Conservation (phyloP, 2,329 filamentous ascomycete genomes). For the Acephala macrosclerotiorum region DNA sequence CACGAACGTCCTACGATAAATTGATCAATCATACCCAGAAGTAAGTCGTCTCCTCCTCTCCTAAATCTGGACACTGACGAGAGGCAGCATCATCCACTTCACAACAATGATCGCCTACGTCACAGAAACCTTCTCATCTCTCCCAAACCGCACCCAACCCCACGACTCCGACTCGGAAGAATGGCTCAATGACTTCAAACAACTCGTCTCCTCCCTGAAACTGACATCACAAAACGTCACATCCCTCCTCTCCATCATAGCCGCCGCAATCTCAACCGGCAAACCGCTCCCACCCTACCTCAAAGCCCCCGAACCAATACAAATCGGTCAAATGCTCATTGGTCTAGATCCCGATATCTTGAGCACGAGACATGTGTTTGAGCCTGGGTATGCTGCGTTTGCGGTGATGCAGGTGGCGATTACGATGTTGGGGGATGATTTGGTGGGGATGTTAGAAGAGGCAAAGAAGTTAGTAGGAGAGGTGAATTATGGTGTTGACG, state of each 20-base stretch:
- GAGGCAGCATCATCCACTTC: conserved; percentile 65
- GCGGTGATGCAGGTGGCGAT: conserved; percentile 26
- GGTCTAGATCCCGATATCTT: conserved; percentile 19
- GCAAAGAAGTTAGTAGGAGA: conserved; percentile 21
- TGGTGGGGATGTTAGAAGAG: conserved; percentile 12
- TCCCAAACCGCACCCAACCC: conserved; percentile 4
- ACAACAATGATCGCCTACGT: conserved; percentile 70
- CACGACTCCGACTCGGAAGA: conserved; percentile 37
- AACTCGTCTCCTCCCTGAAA: conserved; percentile 57
- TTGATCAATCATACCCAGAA: conserved; percentile 27
- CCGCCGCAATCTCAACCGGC: conserved; percentile 68
- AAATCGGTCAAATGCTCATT: conserved; percentile 21
- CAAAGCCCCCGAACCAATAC: conserved; percentile 54
- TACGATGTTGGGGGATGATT: conserved; percentile 17
- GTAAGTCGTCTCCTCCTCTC: conserved; percentile 9
- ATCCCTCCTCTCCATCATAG: conserved; percentile 71
- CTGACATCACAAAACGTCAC: conserved; percentile 70
- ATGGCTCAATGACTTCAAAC: conserved; percentile 53
- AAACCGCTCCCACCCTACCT: conserved; percentile 75
- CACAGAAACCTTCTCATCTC: conserved; percentile 54
- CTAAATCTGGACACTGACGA: background rate
- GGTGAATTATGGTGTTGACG: conserved; percentile 11
- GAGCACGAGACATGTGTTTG: conserved; percentile 21
- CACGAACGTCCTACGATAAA: conserved; percentile 42
- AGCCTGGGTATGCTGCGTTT: conserved; percentile 23